These are phyloP conservation scores for Lipomyces anomalus DNA, from an alignment of 805 yeast species.

Conservation along the genomic window DNA sequence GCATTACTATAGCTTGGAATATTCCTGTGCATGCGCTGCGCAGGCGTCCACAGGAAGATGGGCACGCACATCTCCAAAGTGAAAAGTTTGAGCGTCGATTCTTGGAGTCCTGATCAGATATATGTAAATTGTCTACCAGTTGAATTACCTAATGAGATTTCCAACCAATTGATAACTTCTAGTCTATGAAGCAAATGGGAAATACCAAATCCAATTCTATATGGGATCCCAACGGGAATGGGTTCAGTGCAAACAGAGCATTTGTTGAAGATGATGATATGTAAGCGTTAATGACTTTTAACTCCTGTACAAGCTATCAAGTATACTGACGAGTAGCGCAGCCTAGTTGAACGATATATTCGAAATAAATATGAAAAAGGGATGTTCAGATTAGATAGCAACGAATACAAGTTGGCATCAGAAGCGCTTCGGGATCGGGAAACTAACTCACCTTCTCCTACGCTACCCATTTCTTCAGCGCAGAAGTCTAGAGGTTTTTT, in stretches of 20 bases:
- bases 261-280: slow-evolving; percentile 58
- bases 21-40: slow-evolving; percentile 79
- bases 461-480: background rate
- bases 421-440: background rate
- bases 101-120: slow-evolving; percentile 58
- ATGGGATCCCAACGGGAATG: slow-evolving; percentile 66
- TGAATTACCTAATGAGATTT: background rate
- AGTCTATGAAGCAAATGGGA: slow-evolving; percentile 42
- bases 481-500: background rate
- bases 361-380: slow-evolving; percentile 67
- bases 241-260: slow-evolving; percentile 59
- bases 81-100: slow-evolving; percentile 67
- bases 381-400: slow-evolving; percentile 41
- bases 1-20: slow-evolving; percentile 46
- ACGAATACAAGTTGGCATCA: slow-evolving; percentile 21
- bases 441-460: background rate
- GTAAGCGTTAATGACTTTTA: slow-evolving; percentile 1
- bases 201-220: slow-evolving; percentile 52
- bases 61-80: slow-evolving; percentile 59
- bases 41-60: slow-evolving; percentile 64
- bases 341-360: slow-evolving; percentile 50
- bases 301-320: too few relatives aligned
- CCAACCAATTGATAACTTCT: slow-evolving; percentile 18
- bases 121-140: slow-evolving; percentile 30
- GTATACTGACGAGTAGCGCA: background rate